Evolutionary conservation across 23 red algal species (phyloP).

Genomic region (Agarophyton chilense): DNA sequence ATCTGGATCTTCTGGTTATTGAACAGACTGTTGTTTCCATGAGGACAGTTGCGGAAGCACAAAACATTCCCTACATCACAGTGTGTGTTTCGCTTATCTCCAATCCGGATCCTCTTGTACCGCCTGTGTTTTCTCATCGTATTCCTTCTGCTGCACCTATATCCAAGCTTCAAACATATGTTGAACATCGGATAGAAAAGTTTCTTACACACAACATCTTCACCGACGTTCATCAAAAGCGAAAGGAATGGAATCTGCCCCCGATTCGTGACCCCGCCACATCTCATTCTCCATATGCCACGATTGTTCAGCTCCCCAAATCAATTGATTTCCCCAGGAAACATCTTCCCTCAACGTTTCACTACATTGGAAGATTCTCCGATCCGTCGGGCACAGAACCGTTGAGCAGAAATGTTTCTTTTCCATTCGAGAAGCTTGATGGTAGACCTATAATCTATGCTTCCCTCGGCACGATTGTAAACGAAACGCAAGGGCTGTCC

Average conservation of each 20-base stretch:
- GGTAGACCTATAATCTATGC: neutral
- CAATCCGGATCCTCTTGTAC: neutral
- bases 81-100: neutral
- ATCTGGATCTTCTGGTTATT: constrained; percentile 6
- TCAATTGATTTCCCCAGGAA: neutral
- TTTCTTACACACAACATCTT: neutral
- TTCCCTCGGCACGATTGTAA: neutral
- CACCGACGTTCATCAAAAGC: neutral
- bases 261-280: neutral
- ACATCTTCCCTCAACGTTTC: neutral
- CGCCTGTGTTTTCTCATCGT: neutral
- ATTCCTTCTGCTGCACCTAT: neutral
- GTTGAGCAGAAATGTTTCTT: neutral
- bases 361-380: neutral
- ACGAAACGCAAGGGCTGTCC: neutral
- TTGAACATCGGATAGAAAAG: neutral
- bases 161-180: neutral
- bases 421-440: constrained; percentile 3
- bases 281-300: neutral
- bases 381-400: neutral
- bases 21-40: neutral
- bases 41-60: neutral
- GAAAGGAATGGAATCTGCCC: neutral
- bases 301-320: constrained; percentile 6
- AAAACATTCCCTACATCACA: constrained; percentile 1